Conservation (phyloP, 441 rosid genomes). For the Croton setiger region DNA sequence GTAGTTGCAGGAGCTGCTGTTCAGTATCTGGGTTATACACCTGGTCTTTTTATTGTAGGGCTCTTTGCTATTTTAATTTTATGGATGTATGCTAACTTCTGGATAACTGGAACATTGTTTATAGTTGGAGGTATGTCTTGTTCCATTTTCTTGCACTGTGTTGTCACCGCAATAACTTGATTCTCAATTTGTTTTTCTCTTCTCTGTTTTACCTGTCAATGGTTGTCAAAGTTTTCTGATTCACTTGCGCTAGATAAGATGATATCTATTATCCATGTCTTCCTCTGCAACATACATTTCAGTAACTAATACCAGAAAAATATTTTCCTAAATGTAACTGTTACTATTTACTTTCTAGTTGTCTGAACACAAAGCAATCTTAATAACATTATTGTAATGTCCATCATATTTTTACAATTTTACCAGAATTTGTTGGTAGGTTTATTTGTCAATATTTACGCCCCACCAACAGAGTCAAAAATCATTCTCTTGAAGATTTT, state of each 20-base stretch:
- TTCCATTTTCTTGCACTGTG: conserved; percentile 11
- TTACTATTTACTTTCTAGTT: background rate
- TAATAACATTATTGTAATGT: background rate
- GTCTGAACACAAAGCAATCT: background rate
- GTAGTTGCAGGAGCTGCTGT: conserved; percentile 92
- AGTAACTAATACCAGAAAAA: background rate
- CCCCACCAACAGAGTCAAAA: background rate
- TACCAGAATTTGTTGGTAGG: background rate
- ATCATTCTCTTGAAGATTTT: background rate
- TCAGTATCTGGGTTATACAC: conserved; percentile 86
- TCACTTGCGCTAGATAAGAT: background rate
- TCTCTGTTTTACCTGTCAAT: background rate
- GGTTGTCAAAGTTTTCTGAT: background rate
- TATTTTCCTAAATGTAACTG: background rate
- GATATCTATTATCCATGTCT: background rate
- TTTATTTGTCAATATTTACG: background rate
- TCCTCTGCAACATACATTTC: background rate
- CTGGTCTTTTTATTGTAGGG: conserved; percentile 94
- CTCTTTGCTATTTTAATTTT: conserved; percentile 78
- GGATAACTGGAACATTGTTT: conserved; percentile 95
- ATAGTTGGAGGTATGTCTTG: conserved; percentile 82
- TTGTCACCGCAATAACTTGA: conserved; percentile 6
- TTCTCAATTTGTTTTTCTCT: background rate
- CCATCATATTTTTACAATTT: background rate
- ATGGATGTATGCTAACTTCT: conserved; percentile 99